Evolutionary conservation across 306 rosid genomes (phyloP), one percentile per base, ranked within the genome.

Genomic region (Luffa acutangula): DNA sequence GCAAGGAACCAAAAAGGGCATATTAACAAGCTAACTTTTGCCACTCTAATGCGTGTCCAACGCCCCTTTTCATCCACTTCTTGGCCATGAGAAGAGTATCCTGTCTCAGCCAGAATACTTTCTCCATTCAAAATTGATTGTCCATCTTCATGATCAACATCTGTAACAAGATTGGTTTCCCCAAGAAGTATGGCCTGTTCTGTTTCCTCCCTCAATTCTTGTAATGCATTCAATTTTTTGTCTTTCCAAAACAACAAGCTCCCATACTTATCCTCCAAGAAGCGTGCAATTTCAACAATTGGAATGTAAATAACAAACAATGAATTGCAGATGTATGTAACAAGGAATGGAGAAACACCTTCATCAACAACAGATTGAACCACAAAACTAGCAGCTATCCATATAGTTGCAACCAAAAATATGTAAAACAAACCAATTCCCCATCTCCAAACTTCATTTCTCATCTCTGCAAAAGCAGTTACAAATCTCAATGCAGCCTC

Each of bases 341-440:
- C 83, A 58, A 95, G 93, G 75, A 95, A 95, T 6, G 99, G 97
- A 53, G 99, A 88, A 17, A 93, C 96, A 80, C 97, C 97, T 9
- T 80, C 93, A 83, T 95, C 99, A 39, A 95, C 97, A 76, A 93
- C 99, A 21, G 97, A 92, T 84, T 95, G 99, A 45, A 95, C 99
- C 59, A 95, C 97, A 84, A 90, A 93, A 82, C 99, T 93, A 48
- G 99, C 99, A 87, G 99, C 97, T 87, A 95, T 93, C 99, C 99
- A 95, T 56, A 95, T 95, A 17, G 91, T 83, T 53, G 97, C 97
- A 82, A 95, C 99, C 10, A 92, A 84, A 83, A 91, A 60, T 80
- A 95, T 91, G 75, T 91, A 95, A 51, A 78, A 59, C 89, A 95
- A 87, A 79, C 98, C 98, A 39, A 91, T 58, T 82, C 42, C 82